phyloP scores from a whole-genome alignment of 1,284 basidiomycete genomes.

The Chalciporus sp. region DNA sequence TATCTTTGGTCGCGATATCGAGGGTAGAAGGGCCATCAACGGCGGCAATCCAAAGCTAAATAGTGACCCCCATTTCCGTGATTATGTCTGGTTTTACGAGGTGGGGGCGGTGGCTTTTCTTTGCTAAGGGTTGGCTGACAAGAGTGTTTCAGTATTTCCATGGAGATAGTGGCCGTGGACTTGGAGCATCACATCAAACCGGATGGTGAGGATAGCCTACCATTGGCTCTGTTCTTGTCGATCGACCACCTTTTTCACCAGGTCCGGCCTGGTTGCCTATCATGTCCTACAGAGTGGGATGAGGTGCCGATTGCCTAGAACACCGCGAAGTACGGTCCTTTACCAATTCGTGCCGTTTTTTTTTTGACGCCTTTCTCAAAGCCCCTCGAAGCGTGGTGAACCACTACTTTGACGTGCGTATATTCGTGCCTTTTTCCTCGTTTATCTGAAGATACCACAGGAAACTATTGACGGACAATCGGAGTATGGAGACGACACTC shows the following conservation, averaged over 20 bases:
- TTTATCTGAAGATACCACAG: slow-evolving; percentile 40
- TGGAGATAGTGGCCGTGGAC: slow-evolving; percentile 86
- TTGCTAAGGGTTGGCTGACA: slow-evolving; percentile 5
- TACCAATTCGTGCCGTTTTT: neutral
- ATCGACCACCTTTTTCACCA: slow-evolving; percentile 25
- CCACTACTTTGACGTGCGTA: slow-evolving; percentile 90
- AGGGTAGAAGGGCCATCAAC: slow-evolving; percentile 88
- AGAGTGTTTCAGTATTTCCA: slow-evolving; percentile 80
- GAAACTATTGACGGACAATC: slow-evolving; percentile 73
- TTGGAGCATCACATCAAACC: slow-evolving; percentile 97
- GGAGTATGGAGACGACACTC: slow-evolving; percentile 68
- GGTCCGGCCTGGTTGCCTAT: slow-evolving; percentile 92
- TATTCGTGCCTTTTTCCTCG: neutral
- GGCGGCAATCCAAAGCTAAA: slow-evolving; percentile 89
- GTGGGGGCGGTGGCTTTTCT: slow-evolving; percentile 38
- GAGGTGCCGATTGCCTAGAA: slow-evolving; percentile 83
- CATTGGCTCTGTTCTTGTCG: neutral
- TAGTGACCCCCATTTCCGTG: slow-evolving; percentile 93
- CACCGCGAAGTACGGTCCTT: slow-evolving; percentile 74
- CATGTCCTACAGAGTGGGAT: slow-evolving; percentile 88
- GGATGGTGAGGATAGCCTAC: slow-evolving; percentile 71
- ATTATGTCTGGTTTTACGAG: slow-evolving; percentile 96
- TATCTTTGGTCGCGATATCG: slow-evolving; percentile 89
- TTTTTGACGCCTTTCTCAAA: slow-evolving; percentile 33
- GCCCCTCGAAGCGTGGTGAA: slow-evolving; percentile 86